phyloP scores from a whole-genome alignment of 2,329 filamentous ascomycete genomes.

The Pseudogymnoascus pannorum region DNA sequence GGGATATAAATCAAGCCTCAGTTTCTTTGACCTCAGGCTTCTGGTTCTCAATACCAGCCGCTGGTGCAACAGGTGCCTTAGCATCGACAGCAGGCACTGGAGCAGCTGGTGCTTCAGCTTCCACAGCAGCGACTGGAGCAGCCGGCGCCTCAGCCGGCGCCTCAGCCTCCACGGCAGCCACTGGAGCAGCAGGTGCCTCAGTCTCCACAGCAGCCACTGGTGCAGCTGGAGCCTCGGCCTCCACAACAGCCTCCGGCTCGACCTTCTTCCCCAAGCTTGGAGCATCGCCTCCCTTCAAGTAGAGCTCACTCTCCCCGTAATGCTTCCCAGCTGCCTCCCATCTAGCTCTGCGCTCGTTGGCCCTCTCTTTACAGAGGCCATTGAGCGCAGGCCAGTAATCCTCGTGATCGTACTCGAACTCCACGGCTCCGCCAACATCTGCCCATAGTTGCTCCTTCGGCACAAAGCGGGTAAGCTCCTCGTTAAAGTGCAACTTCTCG shows the following conservation, averaged over 20 bases:
- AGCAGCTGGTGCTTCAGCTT: not conserved
- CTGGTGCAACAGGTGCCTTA: slow-evolving; percentile 4
- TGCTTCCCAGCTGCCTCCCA: slow-evolving; percentile 76
- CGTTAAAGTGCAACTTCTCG: slow-evolving; percentile 96
- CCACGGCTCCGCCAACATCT: slow-evolving; percentile 64
- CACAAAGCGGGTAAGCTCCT: slow-evolving; percentile 76
- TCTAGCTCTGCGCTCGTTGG: slow-evolving; percentile 53
- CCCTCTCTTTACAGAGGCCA: slow-evolving; percentile 59
- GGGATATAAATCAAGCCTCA: not conserved
- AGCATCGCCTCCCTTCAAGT: slow-evolving; percentile 58
- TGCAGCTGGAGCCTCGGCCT: not conserved
- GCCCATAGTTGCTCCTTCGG: slow-evolving; percentile 77
- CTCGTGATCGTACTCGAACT: slow-evolving; percentile 87
- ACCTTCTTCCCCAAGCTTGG: slow-evolving; percentile 18
- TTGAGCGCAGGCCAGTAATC: slow-evolving; percentile 84
- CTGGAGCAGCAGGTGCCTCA: not conserved
- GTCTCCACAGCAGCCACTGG: not conserved
- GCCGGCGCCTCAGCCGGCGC: not conserved
- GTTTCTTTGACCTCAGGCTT: slow-evolving; percentile 1
- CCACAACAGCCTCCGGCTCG: not conserved
- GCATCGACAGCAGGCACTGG: not conserved
- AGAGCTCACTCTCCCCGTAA: slow-evolving; percentile 81
- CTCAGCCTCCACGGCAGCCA: not conserved
- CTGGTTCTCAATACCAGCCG: slow-evolving; percentile 4
- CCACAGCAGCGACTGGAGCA: not conserved